phyloP scores from a whole-genome alignment of 2,329 filamentous ascomycete species.

The Pseudocercospora ulei region DNA sequence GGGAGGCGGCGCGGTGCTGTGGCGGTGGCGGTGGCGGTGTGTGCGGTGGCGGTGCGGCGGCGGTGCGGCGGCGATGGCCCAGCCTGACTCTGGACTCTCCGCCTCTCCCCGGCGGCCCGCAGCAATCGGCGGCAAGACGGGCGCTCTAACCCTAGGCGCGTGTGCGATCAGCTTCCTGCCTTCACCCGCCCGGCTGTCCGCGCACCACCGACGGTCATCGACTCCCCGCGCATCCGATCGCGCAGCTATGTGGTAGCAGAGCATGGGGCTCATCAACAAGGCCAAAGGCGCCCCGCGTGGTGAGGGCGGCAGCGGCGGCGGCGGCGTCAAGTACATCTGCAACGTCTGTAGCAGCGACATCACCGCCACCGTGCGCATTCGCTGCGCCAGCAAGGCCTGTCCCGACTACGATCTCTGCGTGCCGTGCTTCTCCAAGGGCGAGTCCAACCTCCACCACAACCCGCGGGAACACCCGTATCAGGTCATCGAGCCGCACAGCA shows the following conservation, averaged over 20 bases:
- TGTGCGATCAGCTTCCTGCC: no score
- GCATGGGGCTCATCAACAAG: constrained; percentile 34
- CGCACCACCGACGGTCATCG: no score
- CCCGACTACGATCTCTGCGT: constrained; percentile 96
- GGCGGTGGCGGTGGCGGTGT: no score
- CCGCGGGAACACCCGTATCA: constrained; percentile 78
- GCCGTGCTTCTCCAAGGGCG: constrained; percentile 78
- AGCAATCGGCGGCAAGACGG: no score
- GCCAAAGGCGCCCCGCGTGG: constrained; percentile 29
- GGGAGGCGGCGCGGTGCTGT: no score
- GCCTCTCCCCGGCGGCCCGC: no score
- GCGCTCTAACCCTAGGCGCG: no score
- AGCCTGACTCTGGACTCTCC: no score
- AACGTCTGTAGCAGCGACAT: constrained; percentile 95
- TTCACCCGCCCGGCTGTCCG: no score
- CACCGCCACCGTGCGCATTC: constrained; percentile 91
- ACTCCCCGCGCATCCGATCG: neutral
- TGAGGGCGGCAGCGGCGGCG: constrained; percentile 28
- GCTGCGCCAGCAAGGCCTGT: constrained; percentile 73
- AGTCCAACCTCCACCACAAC: constrained; percentile 71
- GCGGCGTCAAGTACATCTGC: constrained; percentile 75
- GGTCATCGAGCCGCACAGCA: constrained; percentile 96
- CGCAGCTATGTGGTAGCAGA: constrained; percentile 1
- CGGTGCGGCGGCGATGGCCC: no score
- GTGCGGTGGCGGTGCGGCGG: no score